A percentile compares a stretch with the other conserved stretches of the same genome.
Evolutionary conservation across 1,284 basidiomycete genomes (phyloP).

Genomic region (Chalciporus sp.): DNA sequence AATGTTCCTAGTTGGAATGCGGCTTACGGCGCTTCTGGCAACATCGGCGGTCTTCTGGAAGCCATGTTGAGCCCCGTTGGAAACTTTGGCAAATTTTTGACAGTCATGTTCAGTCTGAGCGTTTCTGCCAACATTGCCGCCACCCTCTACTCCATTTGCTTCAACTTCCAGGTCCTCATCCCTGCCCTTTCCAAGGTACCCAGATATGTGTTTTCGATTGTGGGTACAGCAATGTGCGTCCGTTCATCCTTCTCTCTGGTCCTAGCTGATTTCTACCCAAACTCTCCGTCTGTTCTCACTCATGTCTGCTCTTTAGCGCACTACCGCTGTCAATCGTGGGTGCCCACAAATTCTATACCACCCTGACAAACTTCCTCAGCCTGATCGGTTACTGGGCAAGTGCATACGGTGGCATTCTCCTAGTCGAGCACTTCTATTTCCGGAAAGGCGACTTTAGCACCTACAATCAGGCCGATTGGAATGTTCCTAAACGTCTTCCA

Average conservation of each 20-base stretch:
- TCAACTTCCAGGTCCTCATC: conserved; percentile 79
- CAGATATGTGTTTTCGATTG: conserved; percentile 83
- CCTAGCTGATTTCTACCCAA: conserved; percentile 13
- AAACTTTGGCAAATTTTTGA: conserved; percentile 86
- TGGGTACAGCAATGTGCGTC: conserved; percentile 79
- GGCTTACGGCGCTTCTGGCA: conserved; percentile 57
- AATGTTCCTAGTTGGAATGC: conserved; percentile 70
- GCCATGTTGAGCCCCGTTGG: conserved; percentile 72
- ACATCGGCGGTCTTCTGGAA: conserved; percentile 74
- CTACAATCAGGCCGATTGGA: conserved; percentile 61
- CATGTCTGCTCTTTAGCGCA: conserved; percentile 22
- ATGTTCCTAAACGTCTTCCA: conserved; percentile 56
- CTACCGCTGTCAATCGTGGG: conserved; percentile 70
- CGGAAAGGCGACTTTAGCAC: conserved; percentile 48
- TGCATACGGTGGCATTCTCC: conserved; percentile 59
- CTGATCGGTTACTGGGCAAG: conserved; percentile 76
- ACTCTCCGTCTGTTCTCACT: background rate
- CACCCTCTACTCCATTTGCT: conserved; percentile 83
- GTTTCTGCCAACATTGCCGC: conserved; percentile 85
- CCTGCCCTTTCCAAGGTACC: conserved; percentile 73
- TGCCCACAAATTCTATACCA: conserved; percentile 63
- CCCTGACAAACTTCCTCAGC: conserved; percentile 70
- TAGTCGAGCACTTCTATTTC: conserved; percentile 68
- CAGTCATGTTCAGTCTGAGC: conserved; percentile 80
- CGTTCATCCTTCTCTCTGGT: background rate